Percentiles rank a stretch among this genome's conserved stretches.
phyloP scores from a whole-genome alignment of 495 filamentous ascomycete species.

The Astrothelium macrocarpum region DNA sequence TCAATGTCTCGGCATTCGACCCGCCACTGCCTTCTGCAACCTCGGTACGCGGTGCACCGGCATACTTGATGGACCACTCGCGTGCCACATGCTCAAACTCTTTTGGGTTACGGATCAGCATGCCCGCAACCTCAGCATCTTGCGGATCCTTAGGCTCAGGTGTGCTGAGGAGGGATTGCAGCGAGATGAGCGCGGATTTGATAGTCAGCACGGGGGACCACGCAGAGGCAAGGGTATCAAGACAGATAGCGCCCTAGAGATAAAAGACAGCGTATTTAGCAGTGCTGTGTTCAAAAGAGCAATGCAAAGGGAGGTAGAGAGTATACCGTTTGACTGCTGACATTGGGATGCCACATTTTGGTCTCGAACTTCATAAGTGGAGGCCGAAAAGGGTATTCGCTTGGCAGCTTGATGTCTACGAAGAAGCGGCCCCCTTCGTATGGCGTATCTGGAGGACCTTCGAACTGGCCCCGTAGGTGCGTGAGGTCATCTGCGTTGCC shows the following conservation, averaged over 20 bases:
- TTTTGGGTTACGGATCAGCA: slow-evolving; percentile 70
- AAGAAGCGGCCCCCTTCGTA: slow-evolving; percentile 82
- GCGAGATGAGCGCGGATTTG: slow-evolving; percentile 84
- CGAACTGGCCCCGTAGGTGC: slow-evolving; percentile 74
- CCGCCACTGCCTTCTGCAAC: slow-evolving; percentile 42
- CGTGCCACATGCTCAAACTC: slow-evolving; percentile 75
- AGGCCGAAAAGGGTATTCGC: slow-evolving; percentile 87
- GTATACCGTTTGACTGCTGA: slow-evolving; percentile 82
- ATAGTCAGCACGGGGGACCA: slow-evolving; percentile 96
- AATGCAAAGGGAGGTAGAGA: background rate
- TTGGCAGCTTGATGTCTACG: slow-evolving; percentile 79
- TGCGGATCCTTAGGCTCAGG: slow-evolving; percentile 96
- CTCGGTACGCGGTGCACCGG: slow-evolving; percentile 58
- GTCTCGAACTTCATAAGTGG: slow-evolving; percentile 90
- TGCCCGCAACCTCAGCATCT: slow-evolving; percentile 88
- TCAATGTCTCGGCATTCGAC: slow-evolving; percentile 33
- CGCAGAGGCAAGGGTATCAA: slow-evolving; percentile 79
- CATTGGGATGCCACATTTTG: slow-evolving; percentile 96
- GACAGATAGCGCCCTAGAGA: slow-evolving; percentile 83
- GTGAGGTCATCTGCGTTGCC: slow-evolving; percentile 63
- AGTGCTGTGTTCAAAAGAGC: background rate
- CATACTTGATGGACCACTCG: slow-evolving; percentile 82
- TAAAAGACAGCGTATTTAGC: background rate
- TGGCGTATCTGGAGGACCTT: slow-evolving; percentile 82
- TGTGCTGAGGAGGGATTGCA: slow-evolving; percentile 85